These are phyloP conservation scores for Boletus smithii DNA, from an alignment of 1,284 basidiomycete species.

Conservation along the genomic window DNA sequence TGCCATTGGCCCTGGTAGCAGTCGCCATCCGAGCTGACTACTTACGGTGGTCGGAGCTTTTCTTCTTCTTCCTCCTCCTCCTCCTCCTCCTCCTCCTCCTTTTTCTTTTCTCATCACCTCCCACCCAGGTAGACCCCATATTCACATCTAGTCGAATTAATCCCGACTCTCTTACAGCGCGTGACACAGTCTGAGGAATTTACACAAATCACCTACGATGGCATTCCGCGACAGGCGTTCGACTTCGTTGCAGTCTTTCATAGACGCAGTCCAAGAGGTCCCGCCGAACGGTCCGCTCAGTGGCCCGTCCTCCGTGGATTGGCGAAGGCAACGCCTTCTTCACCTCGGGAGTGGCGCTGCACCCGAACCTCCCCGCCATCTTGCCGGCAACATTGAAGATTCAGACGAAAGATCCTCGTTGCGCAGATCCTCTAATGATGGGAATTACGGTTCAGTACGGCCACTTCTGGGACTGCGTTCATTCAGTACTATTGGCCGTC, in stretches of 20 bases:
- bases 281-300: slow-evolving; percentile 26
- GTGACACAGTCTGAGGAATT: too few species aligned
- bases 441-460: slow-evolving; percentile 22
- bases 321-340: slow-evolving; percentile 33
- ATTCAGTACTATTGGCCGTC: slow-evolving; percentile 8
- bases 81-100: background rate
- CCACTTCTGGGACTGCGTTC: slow-evolving; percentile 12
- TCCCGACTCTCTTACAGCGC: too few species aligned
- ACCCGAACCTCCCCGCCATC: background rate
- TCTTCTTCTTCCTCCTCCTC: too few species aligned
- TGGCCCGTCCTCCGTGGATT: slow-evolving; percentile 31
- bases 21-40: too few species aligned
- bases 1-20: background rate
- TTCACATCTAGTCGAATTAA: too few species aligned
- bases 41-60: too few species aligned
- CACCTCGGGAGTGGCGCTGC: slow-evolving; percentile 20
- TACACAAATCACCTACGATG: too few species aligned
- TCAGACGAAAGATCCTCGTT: slow-evolving; percentile 23
- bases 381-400: slow-evolving; percentile 1
- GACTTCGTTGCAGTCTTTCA: slow-evolving; percentile 21
- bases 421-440: slow-evolving; percentile 2
- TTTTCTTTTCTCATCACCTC: background rate
- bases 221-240: slow-evolving; percentile 19
- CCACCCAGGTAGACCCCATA: too few species aligned
- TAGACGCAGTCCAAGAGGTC: slow-evolving; percentile 6